Base-by-base conservation (phyloP, 2,329 filamentous ascomycete genomes). In the Talaromyces sp. region DNA sequence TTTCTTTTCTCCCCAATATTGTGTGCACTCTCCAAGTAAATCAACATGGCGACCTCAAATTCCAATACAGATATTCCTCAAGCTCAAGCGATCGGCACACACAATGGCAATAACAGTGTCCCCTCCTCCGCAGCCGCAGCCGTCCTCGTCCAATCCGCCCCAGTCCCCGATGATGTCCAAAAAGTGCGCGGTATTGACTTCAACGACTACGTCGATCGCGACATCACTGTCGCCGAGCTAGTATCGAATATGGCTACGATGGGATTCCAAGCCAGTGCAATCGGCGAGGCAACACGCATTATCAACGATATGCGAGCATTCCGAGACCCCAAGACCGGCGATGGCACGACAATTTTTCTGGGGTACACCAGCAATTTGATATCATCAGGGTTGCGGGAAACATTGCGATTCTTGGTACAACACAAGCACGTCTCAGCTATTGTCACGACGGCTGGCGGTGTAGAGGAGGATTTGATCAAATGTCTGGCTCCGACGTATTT, bases 391-490 rank as follows among this genome's bases (percentile, higher is more conserved):
- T 84, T 99, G 31, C 86, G 95, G 58, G 93, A 96, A 66, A 93
- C 93, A 38, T 81, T 99, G 65, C 90, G 95, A 60, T 99, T 92
- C 79, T 85, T 99, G 0, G 93, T 96, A 51, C 85, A 98, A 78
- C 92, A 99, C 78, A 88, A 87, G 64, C 93, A 98, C 73, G 87
- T 99, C 64, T 95, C 91, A 0, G 90, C 89, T 66, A 91, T 99
- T 69, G 95, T 99, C 63, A 96, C 95, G 26, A 96, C 95, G 0
- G 95, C 95, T 0, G 95, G 95, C 51, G 95, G 95, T 55, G 86
- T 99, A 57, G 95, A 99, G 76, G 95, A 99, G 74, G 95, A 99
- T 76, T 87, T 99, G 61, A 99, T 99, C 83, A 99, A 99, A 80
- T 99, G 95, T 69, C 86, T 99, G 2, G 95, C 89, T 11, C 88